phyloP scores from a whole-genome alignment of 352 stramenopile species.

The Blastocystis sp. region DNA sequence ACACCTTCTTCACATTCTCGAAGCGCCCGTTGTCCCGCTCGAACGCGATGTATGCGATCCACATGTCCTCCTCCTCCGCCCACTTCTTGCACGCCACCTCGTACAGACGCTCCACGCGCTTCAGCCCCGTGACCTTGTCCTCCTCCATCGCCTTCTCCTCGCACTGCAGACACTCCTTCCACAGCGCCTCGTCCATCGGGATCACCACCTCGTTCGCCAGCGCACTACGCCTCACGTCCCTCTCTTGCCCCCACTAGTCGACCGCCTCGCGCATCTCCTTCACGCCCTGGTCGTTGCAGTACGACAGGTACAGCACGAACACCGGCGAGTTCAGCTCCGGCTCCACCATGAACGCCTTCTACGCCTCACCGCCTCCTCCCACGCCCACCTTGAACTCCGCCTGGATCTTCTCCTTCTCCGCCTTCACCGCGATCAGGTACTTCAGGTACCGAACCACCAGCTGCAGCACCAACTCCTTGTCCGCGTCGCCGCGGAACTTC shows the following conservation, averaged over 20 bases:
- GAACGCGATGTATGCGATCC: constrained; percentile 33
- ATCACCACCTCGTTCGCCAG: constrained; percentile 54
- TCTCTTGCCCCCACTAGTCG: constrained; percentile 1
- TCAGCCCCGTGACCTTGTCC: neutral
- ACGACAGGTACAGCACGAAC: constrained; percentile 59
- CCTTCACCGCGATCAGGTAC: neutral
- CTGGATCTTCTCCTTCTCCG: neutral
- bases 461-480: constrained; percentile 12
- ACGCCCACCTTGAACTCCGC: neutral
- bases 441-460: constrained; percentile 41
- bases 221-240: constrained; percentile 17
- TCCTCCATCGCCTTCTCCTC: constrained; percentile 18
- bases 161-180: constrained; percentile 32
- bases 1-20: constrained; percentile 33
- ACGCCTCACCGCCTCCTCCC: neutral
- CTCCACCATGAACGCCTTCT: constrained; percentile 25
- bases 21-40: constrained; percentile 3
- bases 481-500: neutral
- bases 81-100: constrained; percentile 9
- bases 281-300: constrained; percentile 21
- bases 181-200: constrained; percentile 20
- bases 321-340: constrained; percentile 49
- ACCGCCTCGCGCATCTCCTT: neutral
- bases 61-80: constrained; percentile 2
- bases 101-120: constrained; percentile 30